Conservation (phyloP, 2,329 filamentous ascomycete genomes). For the Fusarium sp. region DNA sequence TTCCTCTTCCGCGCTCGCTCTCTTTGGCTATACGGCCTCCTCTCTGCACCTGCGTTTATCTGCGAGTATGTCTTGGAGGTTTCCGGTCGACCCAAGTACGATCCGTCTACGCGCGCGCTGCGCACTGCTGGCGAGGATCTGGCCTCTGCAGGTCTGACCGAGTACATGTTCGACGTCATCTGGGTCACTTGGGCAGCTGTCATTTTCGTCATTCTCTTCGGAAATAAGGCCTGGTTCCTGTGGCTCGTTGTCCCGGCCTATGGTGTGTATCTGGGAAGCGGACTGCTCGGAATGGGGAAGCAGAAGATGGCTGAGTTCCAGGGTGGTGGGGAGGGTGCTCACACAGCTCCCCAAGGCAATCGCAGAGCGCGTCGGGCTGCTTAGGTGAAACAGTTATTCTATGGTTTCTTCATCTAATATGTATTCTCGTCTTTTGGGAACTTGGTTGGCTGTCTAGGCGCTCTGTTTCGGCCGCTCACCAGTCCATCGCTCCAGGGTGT, state of each 20-base stretch:
- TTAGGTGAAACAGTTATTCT: slow-evolving; percentile 41
- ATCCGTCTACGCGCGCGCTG: slow-evolving; percentile 70
- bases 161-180: slow-evolving; percentile 97
- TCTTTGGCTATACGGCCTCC: slow-evolving; percentile 72
- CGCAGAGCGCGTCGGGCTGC: slow-evolving; percentile 65
- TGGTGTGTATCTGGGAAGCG: slow-evolving; percentile 62
- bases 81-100: slow-evolving; percentile 80
- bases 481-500: slow-evolving; percentile 64
- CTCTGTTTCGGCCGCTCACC: slow-evolving; percentile 54
- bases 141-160: slow-evolving; percentile 85
- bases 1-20: slow-evolving; percentile 72
- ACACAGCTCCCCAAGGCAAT: slow-evolving; percentile 56
- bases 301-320: slow-evolving; percentile 61
- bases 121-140: slow-evolving; percentile 86
- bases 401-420: slow-evolving; percentile 14
- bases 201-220: slow-evolving; percentile 76
- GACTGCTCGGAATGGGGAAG: slow-evolving; percentile 63
- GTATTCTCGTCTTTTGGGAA: neutral
- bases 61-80: slow-evolving; percentile 89
- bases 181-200: slow-evolving; percentile 92
- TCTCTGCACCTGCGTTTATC: slow-evolving; percentile 77
- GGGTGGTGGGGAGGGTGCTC: slow-evolving; percentile 46
- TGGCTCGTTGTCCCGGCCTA: slow-evolving; percentile 66
- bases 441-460: slow-evolving; percentile 19
- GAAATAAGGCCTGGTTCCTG: slow-evolving; percentile 75